A percentile compares a stretch with the other conserved stretches of the same genome.
Evolutionary conservation across 2,329 filamentous ascomycete species (phyloP).

Genomic region (Penicillium paneum): DNA sequence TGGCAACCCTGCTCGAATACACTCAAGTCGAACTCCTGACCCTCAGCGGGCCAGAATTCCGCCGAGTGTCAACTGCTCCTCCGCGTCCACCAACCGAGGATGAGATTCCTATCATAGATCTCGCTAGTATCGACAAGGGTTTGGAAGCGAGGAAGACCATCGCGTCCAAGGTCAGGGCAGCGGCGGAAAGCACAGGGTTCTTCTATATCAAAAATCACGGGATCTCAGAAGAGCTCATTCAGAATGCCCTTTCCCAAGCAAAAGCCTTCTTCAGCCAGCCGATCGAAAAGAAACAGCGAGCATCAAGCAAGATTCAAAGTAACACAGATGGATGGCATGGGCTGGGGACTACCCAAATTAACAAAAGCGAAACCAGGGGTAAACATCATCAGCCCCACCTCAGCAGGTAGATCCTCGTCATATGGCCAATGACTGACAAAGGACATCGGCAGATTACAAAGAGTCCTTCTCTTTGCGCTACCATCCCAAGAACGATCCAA

Average conservation of each 20-base stretch:
- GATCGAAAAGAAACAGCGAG: slow-evolving; percentile 42
- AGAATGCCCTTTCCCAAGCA: slow-evolving; percentile 17
- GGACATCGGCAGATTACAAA: slow-evolving; percentile 43
- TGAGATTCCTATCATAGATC: slow-evolving; percentile 56
- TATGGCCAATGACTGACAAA: neutral
- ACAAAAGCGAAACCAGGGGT: slow-evolving; percentile 33
- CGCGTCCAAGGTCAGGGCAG: slow-evolving; percentile 43
- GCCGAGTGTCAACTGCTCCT: slow-evolving; percentile 43
- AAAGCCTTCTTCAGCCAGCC: slow-evolving; percentile 50
- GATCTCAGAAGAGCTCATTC: slow-evolving; percentile 33
- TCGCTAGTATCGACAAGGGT: slow-evolving; percentile 41
- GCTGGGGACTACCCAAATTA: slow-evolving; percentile 29
- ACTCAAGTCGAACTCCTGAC: slow-evolving; percentile 47
- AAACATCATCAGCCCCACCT: neutral
- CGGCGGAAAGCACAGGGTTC: slow-evolving; percentile 53
- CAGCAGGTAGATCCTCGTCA: neutral
- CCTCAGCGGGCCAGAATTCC: slow-evolving; percentile 45
- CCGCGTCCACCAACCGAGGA: slow-evolving; percentile 40
- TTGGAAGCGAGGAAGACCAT: slow-evolving; percentile 39
- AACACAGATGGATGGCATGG: slow-evolving; percentile 50
- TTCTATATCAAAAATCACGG: slow-evolving; percentile 56
- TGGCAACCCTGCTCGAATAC: slow-evolving; percentile 15
- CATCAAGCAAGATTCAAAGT: slow-evolving; percentile 33
- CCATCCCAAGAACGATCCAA: slow-evolving; percentile 52
- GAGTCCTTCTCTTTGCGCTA: slow-evolving; percentile 55